Base-by-base conservation (phyloP, 2,329 filamentous ascomycete genomes). In the Rhynchosporium secalis region DNA sequence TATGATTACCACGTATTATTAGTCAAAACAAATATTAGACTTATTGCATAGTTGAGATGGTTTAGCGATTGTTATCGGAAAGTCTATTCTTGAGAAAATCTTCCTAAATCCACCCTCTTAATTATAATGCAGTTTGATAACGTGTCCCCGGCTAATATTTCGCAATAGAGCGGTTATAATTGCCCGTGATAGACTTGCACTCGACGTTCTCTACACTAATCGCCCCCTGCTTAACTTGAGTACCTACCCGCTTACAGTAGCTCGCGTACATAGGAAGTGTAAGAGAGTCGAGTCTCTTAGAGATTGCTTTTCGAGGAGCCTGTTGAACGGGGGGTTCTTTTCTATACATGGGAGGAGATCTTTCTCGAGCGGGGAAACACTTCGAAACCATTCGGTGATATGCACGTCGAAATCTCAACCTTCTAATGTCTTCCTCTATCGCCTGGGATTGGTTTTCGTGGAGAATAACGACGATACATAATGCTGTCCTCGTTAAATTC, bases 281-380 rank as follows among this genome's bases (percentile, higher is more conserved):
- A 38, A 64, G 33, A 61, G 62, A 64, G 43, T 64, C 58, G 29
- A 48, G 62, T 49, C 59, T 64, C 48, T 64, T 52, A n/a, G 48
- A 51, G 3, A 28, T 58, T 58, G 41, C 43, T 58, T 58, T 62
- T 8, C 28, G 33, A 58, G 46, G 29, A 45, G 33, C 15, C 43
- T 62, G 31, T 41, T 51, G 41, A 38, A 49, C 26, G n/a, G 48
- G 46, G 40, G 56, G 20, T 55, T 13, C 48, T 62, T 56, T 28
- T 58, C 13, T 55, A 56, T 62, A 62, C 51, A 26, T 15, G 36
- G 54, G 46, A 62, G 60, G 60, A 51, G 29, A 47, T 49, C 26
- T 47, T 38, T 58, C 41, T 62, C 38, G 46, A 33, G 40, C 54
- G 15, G 45, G 46, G 55, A 36, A 51, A 52, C 58, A 38, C 28